A percentile compares a stretch with the other conserved stretches of the same genome.
These are phyloP conservation scores for Friedmanniomyces simplex DNA, from an alignment of 495 filamentous ascomycete species.

Conservation along the genomic window DNA sequence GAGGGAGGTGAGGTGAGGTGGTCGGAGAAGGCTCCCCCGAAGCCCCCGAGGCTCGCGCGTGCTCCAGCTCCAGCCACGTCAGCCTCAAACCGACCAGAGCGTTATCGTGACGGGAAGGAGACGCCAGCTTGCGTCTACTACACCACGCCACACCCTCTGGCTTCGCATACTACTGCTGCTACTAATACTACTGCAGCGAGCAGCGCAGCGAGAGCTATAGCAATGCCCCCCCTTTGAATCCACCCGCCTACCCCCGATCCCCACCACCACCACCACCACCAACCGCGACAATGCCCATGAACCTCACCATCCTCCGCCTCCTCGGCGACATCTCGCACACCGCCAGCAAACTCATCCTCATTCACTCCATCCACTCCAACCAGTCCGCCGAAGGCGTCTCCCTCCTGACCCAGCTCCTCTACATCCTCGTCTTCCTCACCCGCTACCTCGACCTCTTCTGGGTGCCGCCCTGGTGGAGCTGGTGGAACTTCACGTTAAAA, in stretches of 20 bases:
- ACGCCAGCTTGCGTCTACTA: background rate
- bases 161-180: no score
- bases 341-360: constrained; percentile 74
- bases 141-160: no score
- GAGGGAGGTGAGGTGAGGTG: no score
- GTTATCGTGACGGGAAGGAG: background rate
- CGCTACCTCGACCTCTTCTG: constrained; percentile 78
- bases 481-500: constrained; percentile 70
- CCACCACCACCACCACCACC: background rate
- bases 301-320: constrained; percentile 53
- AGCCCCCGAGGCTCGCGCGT: background rate
- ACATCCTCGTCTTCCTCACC: constrained; percentile 72
- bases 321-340: constrained; percentile 75
- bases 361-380: constrained; percentile 84
- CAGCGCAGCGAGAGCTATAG: no score
- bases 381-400: constrained; percentile 86
- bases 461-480: constrained; percentile 33
- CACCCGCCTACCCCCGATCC: no score
- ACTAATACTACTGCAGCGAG: no score
- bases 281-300: constrained; percentile 3
- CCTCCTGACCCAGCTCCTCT: constrained; percentile 86
- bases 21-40: no score
- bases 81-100: background rate
- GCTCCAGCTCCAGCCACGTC: background rate
- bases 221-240: no score